Percentiles rank a stretch among this genome's conserved stretches.
phyloP scores from a whole-genome alignment of 768 basidiomycete genomes.

The Leccinum imitatum region DNA sequence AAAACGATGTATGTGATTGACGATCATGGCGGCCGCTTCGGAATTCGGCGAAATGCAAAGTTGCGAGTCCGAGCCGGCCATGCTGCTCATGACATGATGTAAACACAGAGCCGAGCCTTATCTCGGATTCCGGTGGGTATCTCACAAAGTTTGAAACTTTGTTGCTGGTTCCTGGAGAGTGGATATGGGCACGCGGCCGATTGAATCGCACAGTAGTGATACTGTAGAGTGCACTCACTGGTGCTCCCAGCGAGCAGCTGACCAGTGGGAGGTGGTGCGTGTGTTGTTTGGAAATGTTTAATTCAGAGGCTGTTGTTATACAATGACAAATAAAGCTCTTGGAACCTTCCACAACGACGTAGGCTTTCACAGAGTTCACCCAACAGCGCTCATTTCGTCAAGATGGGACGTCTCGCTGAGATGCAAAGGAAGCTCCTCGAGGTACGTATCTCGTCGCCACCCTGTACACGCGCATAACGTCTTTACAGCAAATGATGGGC shows the following conservation, averaged over 20 bases:
- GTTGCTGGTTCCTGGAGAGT: not conserved
- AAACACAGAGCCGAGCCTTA: not conserved
- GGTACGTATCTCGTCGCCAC: slow-evolving; percentile 42
- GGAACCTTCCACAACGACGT: slow-evolving; percentile 8
- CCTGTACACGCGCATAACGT: slow-evolving; percentile 3
- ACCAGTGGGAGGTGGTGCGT: not conserved
- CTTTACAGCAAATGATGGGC: slow-evolving; percentile 97
- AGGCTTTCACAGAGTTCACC: not conserved
- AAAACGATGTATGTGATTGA: slow-evolving; percentile 3
- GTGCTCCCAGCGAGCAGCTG: too few species aligned
- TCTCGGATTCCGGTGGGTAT: slow-evolving; percentile 21
- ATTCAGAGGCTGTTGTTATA: slow-evolving; percentile 28
- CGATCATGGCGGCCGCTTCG: slow-evolving; percentile 12
- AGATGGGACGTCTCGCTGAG: slow-evolving; percentile 93
- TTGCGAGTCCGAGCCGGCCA: slow-evolving; percentile 1
- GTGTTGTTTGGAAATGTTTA: slow-evolving; percentile 28
- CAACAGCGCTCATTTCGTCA: slow-evolving; percentile 23
- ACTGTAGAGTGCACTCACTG: not conserved
- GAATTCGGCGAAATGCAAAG: not conserved
- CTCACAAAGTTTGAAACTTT: not conserved
- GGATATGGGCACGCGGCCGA: not conserved
- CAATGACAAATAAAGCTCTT: slow-evolving; percentile 28
- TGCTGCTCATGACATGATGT: slow-evolving; percentile 3
- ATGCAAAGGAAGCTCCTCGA: slow-evolving; percentile 93
- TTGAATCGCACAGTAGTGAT: not conserved